Evolutionary conservation across 768 basidiomycete genomes (phyloP), one percentile per base, ranked within the genome.

Genomic region (Phaeotremella skinneri): DNA sequence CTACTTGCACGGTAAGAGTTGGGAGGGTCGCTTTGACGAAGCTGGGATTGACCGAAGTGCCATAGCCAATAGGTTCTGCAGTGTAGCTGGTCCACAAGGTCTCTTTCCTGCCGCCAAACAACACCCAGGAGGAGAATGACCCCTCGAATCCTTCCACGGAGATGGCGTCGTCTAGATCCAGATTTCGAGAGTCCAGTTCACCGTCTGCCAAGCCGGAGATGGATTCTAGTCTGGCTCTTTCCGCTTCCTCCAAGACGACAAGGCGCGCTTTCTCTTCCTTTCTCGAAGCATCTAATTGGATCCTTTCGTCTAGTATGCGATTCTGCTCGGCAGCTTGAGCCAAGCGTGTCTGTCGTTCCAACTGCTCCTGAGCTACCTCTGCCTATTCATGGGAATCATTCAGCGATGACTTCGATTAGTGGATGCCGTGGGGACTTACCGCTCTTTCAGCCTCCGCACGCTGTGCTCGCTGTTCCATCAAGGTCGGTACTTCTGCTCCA

Each of bases 381-480:
- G 63, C 68, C 71, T 73, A n/a, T n/a, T n/a, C n/a, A n/a, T n/a
- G n/a, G 45, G 16, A 34, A 31, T 52, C 29, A 16, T 49, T 17
- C 4, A n/a, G 14, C 1, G 26, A 0, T 45, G 30, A n/a, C 23
- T 49, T 9, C 26, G 48, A 7, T 30, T 16, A 3, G 1, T 17
- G 27, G 16, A 32, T 37, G 20, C 9, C 7, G 39, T n/a, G 34
- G 7, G n/a, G 2, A 63, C 59, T 64, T 49, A 76, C 75, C 21
- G 67, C 68, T 60, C 57, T 50, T 51, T 74, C 57, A 11, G 65
- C 68, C 37, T 71, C 72, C 27, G 73, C 75, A 34, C 75, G 45
- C 21, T 66, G 50, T 4, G 75, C 72, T 52, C 64, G 73, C 58
- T 73, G 66, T 34, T 74, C 75, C 73, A 76, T 72, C 37, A 76